A percentile compares a stretch with the other conserved stretches of the same genome.
phyloP scores from a whole-genome alignment of 371 early-diverging fungal species.

The Mucor saturninus region DNA sequence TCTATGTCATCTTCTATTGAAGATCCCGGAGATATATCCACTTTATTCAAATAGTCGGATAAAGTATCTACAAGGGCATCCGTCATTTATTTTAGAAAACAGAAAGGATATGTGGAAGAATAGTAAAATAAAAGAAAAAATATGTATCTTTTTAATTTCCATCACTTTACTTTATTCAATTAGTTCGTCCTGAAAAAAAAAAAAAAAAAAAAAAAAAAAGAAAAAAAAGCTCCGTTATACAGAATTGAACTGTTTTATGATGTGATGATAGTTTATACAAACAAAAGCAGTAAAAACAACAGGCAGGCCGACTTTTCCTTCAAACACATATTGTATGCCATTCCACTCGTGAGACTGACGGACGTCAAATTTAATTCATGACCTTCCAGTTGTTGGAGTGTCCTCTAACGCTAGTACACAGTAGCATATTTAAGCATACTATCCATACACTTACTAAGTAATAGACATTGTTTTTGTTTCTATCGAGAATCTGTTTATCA shows the following conservation, averaged over 20 bases:
- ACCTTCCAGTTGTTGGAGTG: no score
- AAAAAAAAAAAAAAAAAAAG: slow-evolving; percentile 1
- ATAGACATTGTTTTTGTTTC: no score
- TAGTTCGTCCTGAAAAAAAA: background rate
- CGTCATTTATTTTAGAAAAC: slow-evolving; percentile 9
- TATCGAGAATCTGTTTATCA: no score
- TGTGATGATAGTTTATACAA: background rate
- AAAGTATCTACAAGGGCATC: slow-evolving; percentile 10
- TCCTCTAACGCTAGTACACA: no score
- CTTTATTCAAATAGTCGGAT: slow-evolving; percentile 13
- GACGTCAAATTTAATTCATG: no score
- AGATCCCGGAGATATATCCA: slow-evolving; percentile 13
- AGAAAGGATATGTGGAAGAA: background rate
- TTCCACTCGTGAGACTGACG: no score
- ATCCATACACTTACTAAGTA: no score
- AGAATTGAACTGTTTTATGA: slow-evolving; percentile 1
- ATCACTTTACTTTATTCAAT: background rate
- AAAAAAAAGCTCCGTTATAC: slow-evolving; percentile 7
- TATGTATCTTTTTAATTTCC: slow-evolving; percentile 5
- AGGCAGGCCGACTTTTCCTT: no score
- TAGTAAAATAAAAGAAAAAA: background rate
- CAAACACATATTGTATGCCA: no score
- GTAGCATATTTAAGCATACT: no score
- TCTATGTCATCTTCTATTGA: slow-evolving; percentile 1
- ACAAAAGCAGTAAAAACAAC: background rate